A percentile compares a stretch with the other conserved stretches of the same genome.
Evolutionary conservation across 2,329 filamentous ascomycete species (phyloP).

Genomic region (Incumbomyces delicatus): DNA sequence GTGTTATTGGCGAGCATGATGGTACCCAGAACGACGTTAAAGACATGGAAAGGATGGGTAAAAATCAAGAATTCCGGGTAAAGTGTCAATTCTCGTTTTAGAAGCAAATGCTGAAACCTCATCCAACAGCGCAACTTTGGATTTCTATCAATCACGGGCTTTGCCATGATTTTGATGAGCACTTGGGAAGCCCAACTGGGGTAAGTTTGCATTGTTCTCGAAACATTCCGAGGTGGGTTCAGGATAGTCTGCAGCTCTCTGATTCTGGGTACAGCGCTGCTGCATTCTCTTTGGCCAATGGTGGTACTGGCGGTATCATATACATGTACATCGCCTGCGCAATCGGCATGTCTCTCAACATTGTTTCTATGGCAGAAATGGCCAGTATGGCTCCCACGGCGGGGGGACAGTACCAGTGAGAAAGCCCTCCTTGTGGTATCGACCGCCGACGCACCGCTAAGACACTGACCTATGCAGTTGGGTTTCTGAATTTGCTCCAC

Average conservation of each 20-base stretch:
- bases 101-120: no score
- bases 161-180: constrained; percentile 31
- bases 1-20: no score
- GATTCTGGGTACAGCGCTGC: constrained; percentile 7
- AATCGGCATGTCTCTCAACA: constrained; percentile 34
- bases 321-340: constrained; percentile 43
- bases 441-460: not conserved
- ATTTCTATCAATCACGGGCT: constrained; percentile 32
- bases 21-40: constrained; percentile 25
- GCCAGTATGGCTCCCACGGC: constrained; percentile 33
- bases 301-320: constrained; percentile 42
- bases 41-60: constrained; percentile 28
- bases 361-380: constrained; percentile 41
- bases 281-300: constrained; percentile 29
- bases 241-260: constrained; percentile 5
- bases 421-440: not conserved
- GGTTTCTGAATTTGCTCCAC: constrained; percentile 29
- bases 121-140: constrained; percentile 29
- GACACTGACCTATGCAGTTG: constrained; percentile 26
- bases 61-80: constrained; percentile 26
- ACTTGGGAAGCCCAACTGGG: constrained; percentile 33
- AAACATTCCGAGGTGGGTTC: no score
- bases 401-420: not conserved
- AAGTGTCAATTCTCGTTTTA: constrained; percentile 5
- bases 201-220: no score